Percentiles rank a stretch among this genome's conserved stretches.
These are phyloP conservation scores for Trichosporon coremiiforme DNA, from an alignment of 1,284 basidiomycete genomes.

Conservation along the genomic window DNA sequence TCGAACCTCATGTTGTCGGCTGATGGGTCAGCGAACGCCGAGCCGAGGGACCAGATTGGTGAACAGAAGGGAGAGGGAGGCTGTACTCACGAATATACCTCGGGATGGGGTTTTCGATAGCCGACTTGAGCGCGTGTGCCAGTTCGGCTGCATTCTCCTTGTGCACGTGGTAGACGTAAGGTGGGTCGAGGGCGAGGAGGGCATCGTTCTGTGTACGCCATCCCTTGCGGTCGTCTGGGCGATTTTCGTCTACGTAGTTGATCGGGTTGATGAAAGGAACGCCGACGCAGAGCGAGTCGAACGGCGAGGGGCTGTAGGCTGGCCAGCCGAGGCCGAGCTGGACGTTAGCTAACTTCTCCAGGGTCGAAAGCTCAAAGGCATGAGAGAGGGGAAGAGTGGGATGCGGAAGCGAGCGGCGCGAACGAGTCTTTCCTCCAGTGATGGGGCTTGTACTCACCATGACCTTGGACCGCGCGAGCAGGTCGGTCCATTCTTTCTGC, in stretches of 20 bases:
- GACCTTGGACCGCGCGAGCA: conserved; percentile 24
- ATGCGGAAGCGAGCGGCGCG: too few species aligned
- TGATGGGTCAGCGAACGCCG: neutral
- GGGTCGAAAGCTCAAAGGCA: too few species aligned
- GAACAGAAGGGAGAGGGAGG: too few species aligned
- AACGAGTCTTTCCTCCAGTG: too few species aligned
- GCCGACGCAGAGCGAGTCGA: conserved; percentile 57
- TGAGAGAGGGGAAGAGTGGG: too few species aligned
- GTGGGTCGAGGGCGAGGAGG: conserved; percentile 26
- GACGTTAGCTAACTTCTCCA: neutral
- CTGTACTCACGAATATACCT: conserved; percentile 4
- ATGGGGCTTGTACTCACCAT: conserved; percentile 8
- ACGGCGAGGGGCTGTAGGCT: conserved; percentile 35
- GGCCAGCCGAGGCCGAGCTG: conserved; percentile 15
- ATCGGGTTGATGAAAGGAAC: conserved; percentile 59
- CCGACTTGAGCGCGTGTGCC: neutral
- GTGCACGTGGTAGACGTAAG: conserved; percentile 8
- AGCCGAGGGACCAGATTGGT: too few species aligned
- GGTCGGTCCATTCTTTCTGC: conserved; percentile 20
- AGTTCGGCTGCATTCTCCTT: neutral
- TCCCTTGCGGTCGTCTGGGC: conserved; percentile 45
- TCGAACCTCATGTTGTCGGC: conserved; percentile 3
- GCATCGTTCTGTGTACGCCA: conserved; percentile 56
- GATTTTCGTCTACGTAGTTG: conserved; percentile 47
- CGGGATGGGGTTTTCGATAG: neutral